phyloP scores from a whole-genome alignment of 2,329 filamentous ascomycete genomes.

The Ceratocystis lukuohia region DNA sequence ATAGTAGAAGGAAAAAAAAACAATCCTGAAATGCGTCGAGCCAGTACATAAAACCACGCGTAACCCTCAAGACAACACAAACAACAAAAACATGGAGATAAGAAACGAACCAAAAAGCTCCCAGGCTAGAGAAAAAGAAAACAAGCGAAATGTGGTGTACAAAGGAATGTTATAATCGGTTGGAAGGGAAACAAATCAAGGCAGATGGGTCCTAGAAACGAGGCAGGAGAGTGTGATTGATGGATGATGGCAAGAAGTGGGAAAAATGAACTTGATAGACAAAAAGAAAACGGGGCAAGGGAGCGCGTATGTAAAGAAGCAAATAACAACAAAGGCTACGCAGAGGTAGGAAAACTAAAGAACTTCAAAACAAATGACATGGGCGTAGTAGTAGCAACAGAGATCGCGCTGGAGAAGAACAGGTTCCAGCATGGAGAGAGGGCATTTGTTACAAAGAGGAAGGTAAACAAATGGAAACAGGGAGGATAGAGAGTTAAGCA shows the following conservation, averaged over 20 bases:
- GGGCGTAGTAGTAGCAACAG: neutral
- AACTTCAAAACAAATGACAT: constrained; percentile 5
- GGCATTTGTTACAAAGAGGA: neutral
- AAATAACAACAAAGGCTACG: too few species aligned
- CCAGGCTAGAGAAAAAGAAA: neutral
- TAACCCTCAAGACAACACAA: neutral
- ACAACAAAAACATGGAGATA: neutral
- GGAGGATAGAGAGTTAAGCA: neutral
- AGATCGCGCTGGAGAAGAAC: neutral
- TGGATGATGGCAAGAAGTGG: neutral
- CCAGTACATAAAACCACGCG: neutral
- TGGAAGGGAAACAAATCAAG: neutral
- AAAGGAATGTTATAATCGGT: neutral
- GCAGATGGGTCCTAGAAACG: neutral
- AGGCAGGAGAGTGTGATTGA: neutral
- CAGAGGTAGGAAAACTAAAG: too few species aligned
- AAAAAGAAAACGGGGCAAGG: neutral
- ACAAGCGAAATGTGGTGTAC: neutral
- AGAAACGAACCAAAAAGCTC: neutral
- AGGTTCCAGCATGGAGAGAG: neutral
- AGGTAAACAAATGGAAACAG: neutral
- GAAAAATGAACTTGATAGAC: neutral
- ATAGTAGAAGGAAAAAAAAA: neutral
- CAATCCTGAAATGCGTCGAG: neutral
- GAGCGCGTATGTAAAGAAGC: neutral